Evolutionary conservation across 257 asterid genomes (phyloP).

Genomic region (Ligustrum vulgare): DNA sequence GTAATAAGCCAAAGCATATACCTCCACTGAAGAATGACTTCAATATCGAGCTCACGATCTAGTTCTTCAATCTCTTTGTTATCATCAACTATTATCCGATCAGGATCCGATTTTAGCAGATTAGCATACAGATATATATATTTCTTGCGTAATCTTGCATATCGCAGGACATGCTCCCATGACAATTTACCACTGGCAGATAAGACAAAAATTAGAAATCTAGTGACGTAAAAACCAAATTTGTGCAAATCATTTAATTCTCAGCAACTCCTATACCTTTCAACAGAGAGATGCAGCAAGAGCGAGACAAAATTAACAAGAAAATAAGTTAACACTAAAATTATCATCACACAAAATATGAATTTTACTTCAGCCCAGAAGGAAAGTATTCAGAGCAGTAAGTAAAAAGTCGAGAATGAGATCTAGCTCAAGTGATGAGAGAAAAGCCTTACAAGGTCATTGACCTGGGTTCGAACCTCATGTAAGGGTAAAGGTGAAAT

Average conservation of each 20-base stretch:
- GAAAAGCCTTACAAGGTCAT: no score
- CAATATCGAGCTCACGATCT: slow-evolving; percentile 86
- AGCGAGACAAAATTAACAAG: slow-evolving; percentile 4
- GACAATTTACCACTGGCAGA: slow-evolving; percentile 77
- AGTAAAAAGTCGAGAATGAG: not conserved
- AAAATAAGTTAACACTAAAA: not conserved
- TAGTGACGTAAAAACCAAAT: slow-evolving; percentile 17
- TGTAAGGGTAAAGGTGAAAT: no score
- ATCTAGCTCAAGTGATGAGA: no score
- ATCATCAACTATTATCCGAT: slow-evolving; percentile 66
- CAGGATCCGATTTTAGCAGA: slow-evolving; percentile 76
- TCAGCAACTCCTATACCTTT: not conserved
- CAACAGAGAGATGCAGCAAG: slow-evolving; percentile 5
- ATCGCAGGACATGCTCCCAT: slow-evolving; percentile 89
- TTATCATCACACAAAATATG: not conserved
- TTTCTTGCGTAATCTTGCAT: slow-evolving; percentile 75
- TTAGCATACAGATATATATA: slow-evolving; percentile 84
- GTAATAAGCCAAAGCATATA: slow-evolving; percentile 24
- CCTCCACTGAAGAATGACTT: slow-evolving; percentile 96
- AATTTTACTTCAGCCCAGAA: slow-evolving; percentile 12
- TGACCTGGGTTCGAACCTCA: no score
- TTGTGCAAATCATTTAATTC: not conserved
- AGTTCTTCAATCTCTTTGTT: slow-evolving; percentile 77
- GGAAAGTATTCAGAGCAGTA: not conserved
- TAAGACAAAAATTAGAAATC: slow-evolving; percentile 22